Base-by-base conservation (phyloP, 768 basidiomycete species). In the Podaxis mareebaensis region DNA sequence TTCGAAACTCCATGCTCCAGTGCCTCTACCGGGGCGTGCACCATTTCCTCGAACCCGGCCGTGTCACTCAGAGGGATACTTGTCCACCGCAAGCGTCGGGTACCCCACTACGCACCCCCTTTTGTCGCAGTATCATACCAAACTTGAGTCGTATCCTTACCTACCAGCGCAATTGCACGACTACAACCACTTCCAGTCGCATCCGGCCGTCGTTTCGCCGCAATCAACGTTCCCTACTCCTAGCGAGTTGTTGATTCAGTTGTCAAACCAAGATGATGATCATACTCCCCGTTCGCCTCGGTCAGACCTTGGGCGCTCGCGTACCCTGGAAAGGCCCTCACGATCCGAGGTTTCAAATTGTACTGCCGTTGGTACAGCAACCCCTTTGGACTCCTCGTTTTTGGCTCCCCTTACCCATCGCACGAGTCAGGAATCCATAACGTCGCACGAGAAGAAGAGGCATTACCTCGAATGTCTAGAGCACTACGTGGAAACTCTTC, bases 401-500 rank as follows among this genome's bases (percentile, higher is more conserved):
- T 17, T 36, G 46, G 10, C 49, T 51, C 28, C 49, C 28, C 6
- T 20, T 46, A 53, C 26, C 64, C 44, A 15, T 54, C 39, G 61
- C 30, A 38, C 49, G 39, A 13, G 17, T 63, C 89, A 88, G 1
- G 90, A 91, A 56, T 80, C 80, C n/a, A 90, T 92, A 60, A 87
- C 90, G 2, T 90, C 89, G 5, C 90, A 92, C 67, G 90, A 91
- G 68, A 91, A 91, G 69, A 91, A 91, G 67, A 76, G 90, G 2
- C 81, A 87, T 67, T 91, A 91, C 68, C 79, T 91, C 24, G 88
- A 89, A 67, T 89, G 87, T 66, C 73, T 92, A 6, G 90, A 92
- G 66, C 83, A 88, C 63, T 92, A 91, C 70, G 83, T 90, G 13
- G 70, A 80, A 30, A 90, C 85, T 67, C 76, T 91, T 11, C 88